Evolutionary conservation across 306 rosid genomes (phyloP), one percentile per base, ranked within the genome.

Genomic region (Rosa chinensis): DNA sequence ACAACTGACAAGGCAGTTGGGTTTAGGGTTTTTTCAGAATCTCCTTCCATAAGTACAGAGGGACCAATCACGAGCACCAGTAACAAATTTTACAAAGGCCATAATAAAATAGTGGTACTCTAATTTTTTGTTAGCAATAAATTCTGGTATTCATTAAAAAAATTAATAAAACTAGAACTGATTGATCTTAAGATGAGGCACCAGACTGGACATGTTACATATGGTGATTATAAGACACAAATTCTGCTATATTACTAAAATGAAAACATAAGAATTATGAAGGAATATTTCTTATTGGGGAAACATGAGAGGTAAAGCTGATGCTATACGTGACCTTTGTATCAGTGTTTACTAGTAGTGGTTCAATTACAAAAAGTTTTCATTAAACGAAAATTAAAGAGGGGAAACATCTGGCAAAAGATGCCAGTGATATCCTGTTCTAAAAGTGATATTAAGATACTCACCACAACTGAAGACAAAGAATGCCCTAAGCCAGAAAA

Each of bases 401-500:
- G 42, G 68, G 6, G 6, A 42, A 56, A 74, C 5, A 5, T 7
- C 4, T 16, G 18, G 25, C 42, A 5, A 58, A 53, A 58, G 4
- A 42, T 74, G 69, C 25, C 2, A 74, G n/a, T 8, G 5, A 32
- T 32, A 32, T 32, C 37, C 37, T 32, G 37, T 32, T 32, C 37
- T 32, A 32, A 32, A 32, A 32, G 37, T 32, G 37, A 45, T 17
- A 16, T 7, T 18, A 69, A 70, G 75, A 69, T 64, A 86, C 98
- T 93, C 75, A 96, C 99, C 96, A 63, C 87, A 84, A 96, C 97
- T 71, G 99, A 93, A 72, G 96, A 96, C 81, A 96, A 74, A 80
- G 99, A 96, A 88, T 96, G 99, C 62, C 99, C 99, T 64, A 93
- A 87, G 85, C 94, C 96, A 66, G 98, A 96, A 84, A 96, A 96